Percentiles rank a stretch among this genome's conserved stretches.
phyloP scores from a whole-genome alignment of 78 protist species.

The Trichosphaerium sp. region DNA sequence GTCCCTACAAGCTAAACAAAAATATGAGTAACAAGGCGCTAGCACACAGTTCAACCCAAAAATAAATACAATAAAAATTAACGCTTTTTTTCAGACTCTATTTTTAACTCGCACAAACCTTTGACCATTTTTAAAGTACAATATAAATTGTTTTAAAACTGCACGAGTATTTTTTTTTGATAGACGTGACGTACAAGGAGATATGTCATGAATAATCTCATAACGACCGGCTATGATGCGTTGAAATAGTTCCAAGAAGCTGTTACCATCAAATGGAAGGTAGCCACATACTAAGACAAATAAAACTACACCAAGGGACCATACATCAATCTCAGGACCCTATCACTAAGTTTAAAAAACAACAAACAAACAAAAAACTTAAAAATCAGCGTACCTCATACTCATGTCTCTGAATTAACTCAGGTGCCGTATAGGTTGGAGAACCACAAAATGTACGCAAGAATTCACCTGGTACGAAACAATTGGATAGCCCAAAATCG shows the following conservation, averaged over 20 bases:
- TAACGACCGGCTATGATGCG: constrained; percentile 71
- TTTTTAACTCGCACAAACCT: background rate
- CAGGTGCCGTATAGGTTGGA: constrained; percentile 77
- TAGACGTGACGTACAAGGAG: constrained; percentile 5
- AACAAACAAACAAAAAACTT: too few species aligned
- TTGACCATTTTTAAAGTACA: background rate
- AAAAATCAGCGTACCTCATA: too few species aligned
- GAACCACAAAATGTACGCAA: constrained; percentile 83
- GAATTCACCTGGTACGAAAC: constrained; percentile 36
- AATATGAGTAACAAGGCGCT: background rate
- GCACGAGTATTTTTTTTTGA: background rate
- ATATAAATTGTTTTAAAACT: background rate
- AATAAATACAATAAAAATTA: too few species aligned
- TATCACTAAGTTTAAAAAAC: too few species aligned
- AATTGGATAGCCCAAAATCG: constrained; percentile 78
- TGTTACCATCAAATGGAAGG: constrained; percentile 96
- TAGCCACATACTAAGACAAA: constrained; percentile 91
- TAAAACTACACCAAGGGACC: constrained; percentile 87
- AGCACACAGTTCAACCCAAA: too few species aligned
- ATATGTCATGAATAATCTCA: constrained; percentile 30
- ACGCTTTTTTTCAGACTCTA: background rate
- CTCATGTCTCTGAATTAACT: constrained; percentile 52
- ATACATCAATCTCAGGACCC: constrained; percentile 82
- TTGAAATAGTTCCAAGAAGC: constrained; percentile 79
- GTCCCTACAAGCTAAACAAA: constrained; percentile 29